Evolutionary conservation across 2,329 filamentous ascomycete species (phyloP).

Genomic region (Lachnellula suecica): DNA sequence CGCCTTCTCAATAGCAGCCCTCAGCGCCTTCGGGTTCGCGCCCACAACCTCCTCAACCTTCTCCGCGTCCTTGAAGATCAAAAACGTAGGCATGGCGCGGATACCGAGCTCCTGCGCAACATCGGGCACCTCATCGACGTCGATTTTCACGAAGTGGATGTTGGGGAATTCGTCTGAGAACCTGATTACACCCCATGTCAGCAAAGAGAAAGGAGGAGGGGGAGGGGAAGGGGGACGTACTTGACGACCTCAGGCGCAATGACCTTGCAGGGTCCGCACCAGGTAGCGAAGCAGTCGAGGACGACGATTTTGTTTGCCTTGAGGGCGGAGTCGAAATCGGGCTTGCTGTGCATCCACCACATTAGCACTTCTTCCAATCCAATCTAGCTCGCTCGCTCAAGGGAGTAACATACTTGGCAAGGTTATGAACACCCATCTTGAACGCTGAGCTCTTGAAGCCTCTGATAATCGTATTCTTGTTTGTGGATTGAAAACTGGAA

Average conservation of each 20-base stretch:
- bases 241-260: slow-evolving; percentile 75
- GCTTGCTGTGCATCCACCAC: slow-evolving; percentile 43
- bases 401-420: slow-evolving; percentile 38
- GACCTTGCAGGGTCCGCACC: slow-evolving; percentile 94
- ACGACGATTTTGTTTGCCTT: slow-evolving; percentile 63
- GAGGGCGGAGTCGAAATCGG: slow-evolving; percentile 57
- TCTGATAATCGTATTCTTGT: slow-evolving; percentile 10
- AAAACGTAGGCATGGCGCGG: slow-evolving; percentile 90
- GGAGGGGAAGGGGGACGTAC: slow-evolving; percentile 42
- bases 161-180: slow-evolving; percentile 58
- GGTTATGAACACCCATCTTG: slow-evolving; percentile 46
- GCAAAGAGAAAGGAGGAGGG: slow-evolving; percentile 11
- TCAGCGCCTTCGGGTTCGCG: slow-evolving; percentile 72
- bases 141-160: slow-evolving; percentile 82
- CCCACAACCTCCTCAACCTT: slow-evolving; percentile 75
- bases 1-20: slow-evolving; percentile 33
- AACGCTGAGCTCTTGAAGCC: slow-evolving; percentile 38
- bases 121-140: slow-evolving; percentile 79
- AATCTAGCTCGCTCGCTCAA: too few relatives aligned
- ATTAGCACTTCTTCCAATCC: slow-evolving; percentile 23
- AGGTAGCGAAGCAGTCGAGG: slow-evolving; percentile 83
- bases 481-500: background rate
- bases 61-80: slow-evolving; percentile 77
- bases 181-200: slow-evolving; percentile 36
- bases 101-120: slow-evolving; percentile 76